A percentile compares a stretch with the other conserved stretches of the same genome.
These are phyloP conservation scores for Paecilomyces sp. DNA, from an alignment of 2,329 filamentous ascomycete genomes.

Conservation along the genomic window DNA sequence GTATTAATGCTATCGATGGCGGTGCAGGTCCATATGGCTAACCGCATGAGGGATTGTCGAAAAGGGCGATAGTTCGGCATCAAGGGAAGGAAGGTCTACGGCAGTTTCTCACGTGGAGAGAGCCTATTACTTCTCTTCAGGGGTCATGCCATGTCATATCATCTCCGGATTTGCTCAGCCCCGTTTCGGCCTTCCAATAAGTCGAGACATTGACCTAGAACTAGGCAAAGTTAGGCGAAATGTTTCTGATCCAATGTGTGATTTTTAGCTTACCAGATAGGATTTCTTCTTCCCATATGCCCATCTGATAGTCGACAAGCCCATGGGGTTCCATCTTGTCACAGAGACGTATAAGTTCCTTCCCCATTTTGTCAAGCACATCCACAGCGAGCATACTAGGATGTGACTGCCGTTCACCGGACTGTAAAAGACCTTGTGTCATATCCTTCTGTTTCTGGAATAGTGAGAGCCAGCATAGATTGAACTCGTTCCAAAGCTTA, in stretches of 20 bases:
- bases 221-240: conserved; percentile 21
- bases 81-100: not conserved
- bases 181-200: conserved; percentile 39
- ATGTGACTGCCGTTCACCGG: conserved; percentile 49
- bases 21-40: not conserved
- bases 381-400: conserved; percentile 61
- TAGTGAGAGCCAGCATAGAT: conserved; percentile 79
- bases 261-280: conserved; percentile 57
- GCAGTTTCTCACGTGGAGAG: not conserved
- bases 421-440: conserved; percentile 52
- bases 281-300: conserved; percentile 92
- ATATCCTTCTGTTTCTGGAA: conserved; percentile 79
- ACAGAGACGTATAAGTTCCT: conserved; percentile 73
- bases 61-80: not conserved
- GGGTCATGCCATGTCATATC: not conserved
- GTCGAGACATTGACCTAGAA: conserved; percentile 48
- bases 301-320: conserved; percentile 96
- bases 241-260: conserved; percentile 11
- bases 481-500: conserved; percentile 89
- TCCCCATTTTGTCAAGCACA: conserved; percentile 69
- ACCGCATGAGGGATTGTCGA: not conserved
- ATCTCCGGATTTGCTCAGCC: not conserved
- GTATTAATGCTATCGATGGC: not conserved
- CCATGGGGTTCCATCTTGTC: conserved; percentile 84
- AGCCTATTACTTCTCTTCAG: not conserved